Conservation (phyloP, 768 basidiomycete species). For the Lenzites betulinus region DNA sequence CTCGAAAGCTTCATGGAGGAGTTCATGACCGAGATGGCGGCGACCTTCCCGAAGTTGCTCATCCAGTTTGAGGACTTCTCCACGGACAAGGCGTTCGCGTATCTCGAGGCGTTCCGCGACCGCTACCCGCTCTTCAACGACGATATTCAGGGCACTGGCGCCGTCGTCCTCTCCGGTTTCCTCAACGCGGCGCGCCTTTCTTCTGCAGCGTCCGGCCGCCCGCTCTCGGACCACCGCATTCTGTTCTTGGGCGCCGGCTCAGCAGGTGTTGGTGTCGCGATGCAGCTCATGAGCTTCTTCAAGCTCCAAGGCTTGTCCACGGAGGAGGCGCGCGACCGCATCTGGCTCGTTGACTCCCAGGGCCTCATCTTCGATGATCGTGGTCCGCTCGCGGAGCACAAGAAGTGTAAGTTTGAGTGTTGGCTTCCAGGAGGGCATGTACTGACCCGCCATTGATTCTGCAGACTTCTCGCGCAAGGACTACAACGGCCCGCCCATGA, state of each 20-base stretch:
- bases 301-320: constrained; percentile 73
- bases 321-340: constrained; percentile 73
- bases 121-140: constrained; percentile 86
- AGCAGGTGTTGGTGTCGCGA: constrained; percentile 90
- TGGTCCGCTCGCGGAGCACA: constrained; percentile 76
- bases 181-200: constrained; percentile 83
- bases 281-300: constrained; percentile 89
- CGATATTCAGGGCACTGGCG: constrained; percentile 89
- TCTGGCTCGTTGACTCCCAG: constrained; percentile 87
- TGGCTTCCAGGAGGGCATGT: not conserved
- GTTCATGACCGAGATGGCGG: constrained; percentile 83
- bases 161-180: constrained; percentile 89
- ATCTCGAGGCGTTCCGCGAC: constrained; percentile 74
- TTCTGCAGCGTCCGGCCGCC: constrained; percentile 65
- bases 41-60: constrained; percentile 76
- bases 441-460: not conserved
- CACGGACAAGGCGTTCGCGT: constrained; percentile 88
- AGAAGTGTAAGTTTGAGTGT: constrained; percentile 58
- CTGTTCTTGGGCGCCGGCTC: constrained; percentile 93
- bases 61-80: constrained; percentile 95
- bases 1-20: constrained; percentile 89
- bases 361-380: constrained; percentile 81
- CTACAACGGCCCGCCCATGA: constrained; percentile 76
- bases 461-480: constrained; percentile 82
- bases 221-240: constrained; percentile 76